These are phyloP conservation scores for Suillus tomentosus DNA, from an alignment of 768 basidiomycete species.

Conservation along the genomic window DNA sequence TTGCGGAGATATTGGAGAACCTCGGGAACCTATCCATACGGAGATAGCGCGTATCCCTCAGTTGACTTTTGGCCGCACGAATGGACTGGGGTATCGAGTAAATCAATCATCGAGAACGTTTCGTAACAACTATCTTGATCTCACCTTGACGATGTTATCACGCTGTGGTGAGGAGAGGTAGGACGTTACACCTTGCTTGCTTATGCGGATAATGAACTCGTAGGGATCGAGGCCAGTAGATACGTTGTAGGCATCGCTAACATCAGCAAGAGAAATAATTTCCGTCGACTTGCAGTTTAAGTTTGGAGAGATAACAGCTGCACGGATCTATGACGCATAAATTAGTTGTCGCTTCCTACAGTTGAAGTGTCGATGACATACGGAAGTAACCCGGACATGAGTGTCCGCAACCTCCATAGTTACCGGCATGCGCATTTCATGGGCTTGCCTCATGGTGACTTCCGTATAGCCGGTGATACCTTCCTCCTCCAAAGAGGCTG, in stretches of 20 bases:
- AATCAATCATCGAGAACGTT: background rate
- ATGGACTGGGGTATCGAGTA: conserved; percentile 50
- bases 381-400: conserved; percentile 80
- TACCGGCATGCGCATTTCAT: conserved; percentile 73
- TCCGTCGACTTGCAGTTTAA: conserved; percentile 80
- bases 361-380: conserved; percentile 36
- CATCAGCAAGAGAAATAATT: conserved; percentile 74
- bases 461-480: conserved; percentile 52
- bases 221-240: conserved; percentile 73
- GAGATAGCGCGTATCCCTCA: conserved; percentile 55
- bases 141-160: conserved; percentile 75
- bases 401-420: conserved; percentile 62
- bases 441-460: conserved; percentile 65
- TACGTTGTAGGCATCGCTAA: conserved; percentile 87
- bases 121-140: conserved; percentile 2
- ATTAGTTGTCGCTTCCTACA: conserved; percentile 10
- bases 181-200: conserved; percentile 66
- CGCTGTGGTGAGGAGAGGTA: conserved; percentile 75
- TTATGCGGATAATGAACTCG: conserved; percentile 81
- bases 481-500: conserved; percentile 69
- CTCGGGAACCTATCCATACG: conserved; percentile 69
- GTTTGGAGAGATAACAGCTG: conserved; percentile 67
- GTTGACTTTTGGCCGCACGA: conserved; percentile 70
- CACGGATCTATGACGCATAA: conserved; percentile 51
- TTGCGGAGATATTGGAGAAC: conserved; percentile 83